These are phyloP conservation scores for Starmerella potacharoeniae DNA, from an alignment of 805 yeast species.

Conservation along the genomic window DNA sequence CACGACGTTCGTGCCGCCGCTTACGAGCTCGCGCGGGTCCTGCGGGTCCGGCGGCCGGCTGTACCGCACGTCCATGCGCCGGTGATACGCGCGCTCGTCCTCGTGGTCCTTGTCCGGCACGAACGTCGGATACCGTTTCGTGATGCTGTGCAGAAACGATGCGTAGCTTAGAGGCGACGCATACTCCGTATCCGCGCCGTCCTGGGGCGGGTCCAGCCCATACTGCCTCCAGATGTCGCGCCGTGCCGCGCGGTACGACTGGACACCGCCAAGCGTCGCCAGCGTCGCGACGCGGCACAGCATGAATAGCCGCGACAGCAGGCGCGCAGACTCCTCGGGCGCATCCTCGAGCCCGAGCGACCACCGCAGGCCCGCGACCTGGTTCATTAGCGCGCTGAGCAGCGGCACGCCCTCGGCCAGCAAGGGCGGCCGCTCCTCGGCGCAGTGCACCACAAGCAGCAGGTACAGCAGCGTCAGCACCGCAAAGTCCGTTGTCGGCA, in stretches of 20 bases:
- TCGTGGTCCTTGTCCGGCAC: constrained; percentile 43
- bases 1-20: constrained; percentile 3
- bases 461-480: constrained; percentile 10
- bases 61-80: not conserved
- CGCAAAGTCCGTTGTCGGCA: constrained; percentile 1
- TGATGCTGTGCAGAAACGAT: constrained; percentile 62
- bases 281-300: constrained; percentile 18
- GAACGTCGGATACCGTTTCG: constrained; percentile 50
- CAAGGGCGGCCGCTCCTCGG: not conserved
- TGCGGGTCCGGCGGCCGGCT: not conserved
- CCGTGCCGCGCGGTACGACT: constrained; percentile 35
- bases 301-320: constrained; percentile 7
- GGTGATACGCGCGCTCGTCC: constrained; percentile 12
- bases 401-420: constrained; percentile 8
- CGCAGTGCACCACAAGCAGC: not conserved
- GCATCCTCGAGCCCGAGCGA: constrained; percentile 7
- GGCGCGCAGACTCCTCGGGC: not conserved
- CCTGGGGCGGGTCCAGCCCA: constrained; percentile 24
- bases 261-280: constrained; percentile 51
- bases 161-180: constrained; percentile 81
- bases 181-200: constrained; percentile 19
- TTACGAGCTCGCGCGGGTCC: constrained; percentile 16
- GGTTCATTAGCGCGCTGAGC: constrained; percentile 6
- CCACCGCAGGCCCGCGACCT: constrained; percentile 20
- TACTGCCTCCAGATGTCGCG: constrained; percentile 36